Percentiles rank a stretch among this genome's conserved stretches.
Conservation (phyloP, 163 green algal species). For the Prototheca wickerhamii region DNA sequence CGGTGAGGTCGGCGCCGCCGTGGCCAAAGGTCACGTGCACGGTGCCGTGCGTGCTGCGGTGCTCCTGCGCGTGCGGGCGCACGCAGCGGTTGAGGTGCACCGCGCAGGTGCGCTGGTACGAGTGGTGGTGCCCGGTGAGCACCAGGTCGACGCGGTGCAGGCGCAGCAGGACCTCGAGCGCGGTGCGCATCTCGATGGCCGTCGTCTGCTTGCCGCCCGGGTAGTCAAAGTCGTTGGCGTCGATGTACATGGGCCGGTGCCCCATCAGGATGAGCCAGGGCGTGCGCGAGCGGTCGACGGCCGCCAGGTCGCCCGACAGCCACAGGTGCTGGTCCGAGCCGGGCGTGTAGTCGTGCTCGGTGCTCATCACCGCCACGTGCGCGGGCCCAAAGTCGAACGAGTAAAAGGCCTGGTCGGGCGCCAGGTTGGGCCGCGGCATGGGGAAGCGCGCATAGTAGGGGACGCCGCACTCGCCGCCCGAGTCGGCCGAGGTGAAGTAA, state of each 20-base stretch:
- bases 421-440: conserved; percentile 1
- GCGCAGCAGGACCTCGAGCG: conserved; percentile 14
- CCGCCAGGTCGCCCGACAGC: conserved; percentile 31
- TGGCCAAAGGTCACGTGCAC: conserved; percentile 3
- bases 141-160: conserved; percentile 19
- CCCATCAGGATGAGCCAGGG: conserved; percentile 52
- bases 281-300: conserved; percentile 44
- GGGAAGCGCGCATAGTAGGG: conserved; percentile 11
- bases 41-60: background rate
- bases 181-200: conserved; percentile 1
- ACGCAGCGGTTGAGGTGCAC: conserved; percentile 2
- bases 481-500: conserved; percentile 9
- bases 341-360: conserved; percentile 60
- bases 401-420: conserved; percentile 53
- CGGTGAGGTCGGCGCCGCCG: conserved; percentile 1
- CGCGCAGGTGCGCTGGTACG: conserved; percentile 25
- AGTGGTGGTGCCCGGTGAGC: conserved; percentile 22
- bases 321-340: conserved; percentile 50
- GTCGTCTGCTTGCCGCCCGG: conserved; percentile 15
- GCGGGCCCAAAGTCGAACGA: conserved; percentile 63
- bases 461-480: conserved; percentile 19
- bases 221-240: conserved; percentile 1
- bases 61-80: background rate
- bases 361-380: conserved; percentile 66
- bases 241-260: conserved; percentile 35